Evolutionary conservation across 169 alveolate species (phyloP), one percentile per base, ranked within the genome.

Genomic region (Cystoisospora suis): DNA sequence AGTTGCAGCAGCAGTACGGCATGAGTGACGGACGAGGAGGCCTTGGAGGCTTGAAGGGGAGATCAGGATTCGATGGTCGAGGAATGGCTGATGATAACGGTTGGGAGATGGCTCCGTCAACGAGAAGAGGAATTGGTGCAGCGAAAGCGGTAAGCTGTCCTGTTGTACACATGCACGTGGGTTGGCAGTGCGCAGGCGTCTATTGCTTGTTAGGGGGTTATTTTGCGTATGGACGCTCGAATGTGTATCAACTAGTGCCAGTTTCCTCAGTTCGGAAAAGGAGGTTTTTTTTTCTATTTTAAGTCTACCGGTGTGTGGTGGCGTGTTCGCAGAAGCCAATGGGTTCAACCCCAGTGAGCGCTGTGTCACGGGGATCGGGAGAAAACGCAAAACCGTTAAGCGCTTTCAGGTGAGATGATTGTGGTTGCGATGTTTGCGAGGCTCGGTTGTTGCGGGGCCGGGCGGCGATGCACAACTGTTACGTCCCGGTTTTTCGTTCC

Each of bases 41-140:
- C 44, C 89, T 40, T 29, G 42, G 77, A 12, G 7, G 36, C 29
- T 34, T 34, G 38, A 75, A 75, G 83, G 83, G 56, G 1, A 29
- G 77, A 20, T 6, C 17, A 7, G 61, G 69, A 23, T 40, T 7
- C 87, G 45, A 79, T 29, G 32, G 7, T 45, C 87, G 40, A 36
- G 38, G 61, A n/a, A 47, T 27, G 27, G 75, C 72, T 0, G 90
- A 86, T 29, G 91, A 86, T 1, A 75, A 59, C 27, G 91, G 91
- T 29, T 86, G 91, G 91, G 91, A 65, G 20, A 7, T 86, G 29
- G 91, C 91, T 7, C 17, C 83, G 20, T 42, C 86, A 12, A 27
- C 86, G 12, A 65, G 75, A 12, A 65, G 91, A 45, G 77, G 81
- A 20, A 40, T 36, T 5, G 81, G 75, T 40, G 83, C 32, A 27